Conservation (phyloP, 352 stramenopile species). For the Pelagophyceae sp. region DNA sequence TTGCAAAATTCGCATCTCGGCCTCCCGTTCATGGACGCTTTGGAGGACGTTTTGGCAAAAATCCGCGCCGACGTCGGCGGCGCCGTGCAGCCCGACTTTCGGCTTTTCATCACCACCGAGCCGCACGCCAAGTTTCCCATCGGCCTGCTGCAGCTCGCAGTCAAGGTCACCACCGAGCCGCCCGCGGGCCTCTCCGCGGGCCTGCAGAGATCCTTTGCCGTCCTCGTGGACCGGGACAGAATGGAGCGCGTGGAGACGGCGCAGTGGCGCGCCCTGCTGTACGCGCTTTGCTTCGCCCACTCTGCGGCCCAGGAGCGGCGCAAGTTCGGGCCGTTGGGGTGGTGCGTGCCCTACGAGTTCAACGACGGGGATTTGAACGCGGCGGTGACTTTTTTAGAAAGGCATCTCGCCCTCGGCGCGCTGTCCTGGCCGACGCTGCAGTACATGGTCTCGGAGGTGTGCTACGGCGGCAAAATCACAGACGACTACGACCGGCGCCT, state of each 20-base stretch:
- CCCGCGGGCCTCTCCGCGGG: constrained; percentile 76
- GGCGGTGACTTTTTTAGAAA: constrained; percentile 85
- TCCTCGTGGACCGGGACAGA: constrained; percentile 89
- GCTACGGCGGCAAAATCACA: constrained; percentile 91
- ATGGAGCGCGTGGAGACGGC: constrained; percentile 49
- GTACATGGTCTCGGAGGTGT: constrained; percentile 87
- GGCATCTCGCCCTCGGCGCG: constrained; percentile 64
- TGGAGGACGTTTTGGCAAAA: constrained; percentile 66
- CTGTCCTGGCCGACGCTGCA: constrained; percentile 84
- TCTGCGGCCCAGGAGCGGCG: constrained; percentile 85
- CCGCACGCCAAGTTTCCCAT: constrained; percentile 82
- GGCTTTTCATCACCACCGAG: constrained; percentile 82
- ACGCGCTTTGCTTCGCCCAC: constrained; percentile 84
- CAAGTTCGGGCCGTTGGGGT: constrained; percentile 85
- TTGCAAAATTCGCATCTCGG: constrained; percentile 87
- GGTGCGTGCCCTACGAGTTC: constrained; percentile 90
- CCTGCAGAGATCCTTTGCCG: constrained; percentile 78
- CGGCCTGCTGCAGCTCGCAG: constrained; percentile 74
- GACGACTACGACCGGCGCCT: constrained; percentile 85
- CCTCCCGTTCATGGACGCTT: constrained; percentile 82
- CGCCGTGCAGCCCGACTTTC: constrained; percentile 53
- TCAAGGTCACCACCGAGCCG: constrained; percentile 86
- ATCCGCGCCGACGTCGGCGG: not conserved
- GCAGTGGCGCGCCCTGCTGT: constrained; percentile 80
- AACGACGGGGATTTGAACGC: constrained; percentile 85